These are phyloP conservation scores for Rhododendron vialii DNA, from an alignment of 148 eudicot species.

Conservation along the genomic window DNA sequence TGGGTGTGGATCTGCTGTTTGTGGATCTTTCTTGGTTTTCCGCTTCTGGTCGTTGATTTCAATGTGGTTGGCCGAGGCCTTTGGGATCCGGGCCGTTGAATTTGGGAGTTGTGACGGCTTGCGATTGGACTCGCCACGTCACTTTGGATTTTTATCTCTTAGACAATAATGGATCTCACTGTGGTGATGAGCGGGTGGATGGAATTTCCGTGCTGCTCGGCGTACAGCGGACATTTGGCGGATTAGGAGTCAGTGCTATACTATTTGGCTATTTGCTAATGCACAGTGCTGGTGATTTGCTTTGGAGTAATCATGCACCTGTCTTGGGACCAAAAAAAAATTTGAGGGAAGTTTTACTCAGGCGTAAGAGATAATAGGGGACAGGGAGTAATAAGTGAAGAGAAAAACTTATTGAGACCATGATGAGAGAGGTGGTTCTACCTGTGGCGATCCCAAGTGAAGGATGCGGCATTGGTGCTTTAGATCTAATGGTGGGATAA, in stretches of 20 bases:
- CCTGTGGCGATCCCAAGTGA: too few relatives aligned
- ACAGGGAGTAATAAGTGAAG: too few relatives aligned
- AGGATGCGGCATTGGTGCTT: too few relatives aligned
- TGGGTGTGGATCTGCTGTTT: neutral
- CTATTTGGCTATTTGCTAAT: too few relatives aligned
- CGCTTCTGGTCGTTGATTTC: neutral
- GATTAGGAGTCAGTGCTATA: too few relatives aligned
- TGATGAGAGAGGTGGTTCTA: too few relatives aligned
- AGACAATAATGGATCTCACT: neutral
- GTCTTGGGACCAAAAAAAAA: neutral
- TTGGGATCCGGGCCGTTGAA: neutral
- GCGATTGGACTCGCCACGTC: slow-evolving; percentile 2
- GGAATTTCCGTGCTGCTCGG: neutral
- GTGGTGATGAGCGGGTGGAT: neutral
- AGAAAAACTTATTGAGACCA: too few relatives aligned
- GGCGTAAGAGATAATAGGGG: too few relatives aligned
- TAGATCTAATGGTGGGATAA: too few relatives aligned
- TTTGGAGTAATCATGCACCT: too few relatives aligned
- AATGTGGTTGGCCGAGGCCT: neutral
- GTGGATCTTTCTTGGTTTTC: neutral
- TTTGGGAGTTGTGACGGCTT: neutral
- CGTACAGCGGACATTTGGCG: neutral
- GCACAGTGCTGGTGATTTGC: neutral
- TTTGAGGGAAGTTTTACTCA: too few relatives aligned
- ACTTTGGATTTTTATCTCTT: neutral